phyloP scores from a whole-genome alignment of 148 eudicot species.

The Rhododendron vialii region DNA sequence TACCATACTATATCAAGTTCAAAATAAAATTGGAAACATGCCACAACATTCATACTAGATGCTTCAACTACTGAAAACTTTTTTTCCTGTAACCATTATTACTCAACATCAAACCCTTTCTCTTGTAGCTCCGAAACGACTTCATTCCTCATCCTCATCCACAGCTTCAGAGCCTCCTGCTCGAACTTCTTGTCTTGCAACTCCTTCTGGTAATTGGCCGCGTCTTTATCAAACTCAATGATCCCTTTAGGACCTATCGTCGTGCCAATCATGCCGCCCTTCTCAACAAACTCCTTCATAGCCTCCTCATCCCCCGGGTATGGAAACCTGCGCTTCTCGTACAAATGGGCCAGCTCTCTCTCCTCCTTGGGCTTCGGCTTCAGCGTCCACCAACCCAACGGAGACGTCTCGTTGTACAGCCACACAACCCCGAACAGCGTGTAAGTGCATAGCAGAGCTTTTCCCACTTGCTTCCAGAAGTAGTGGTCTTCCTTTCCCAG shows the following conservation, averaged over 20 bases:
- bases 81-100: conserved; percentile 9
- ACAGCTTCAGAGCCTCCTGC: conserved; percentile 77
- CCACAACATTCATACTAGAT: background rate
- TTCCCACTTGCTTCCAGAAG: conserved; percentile 90
- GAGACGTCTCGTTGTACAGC: conserved; percentile 85
- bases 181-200: conserved; percentile 94
- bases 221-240: conserved; percentile 60
- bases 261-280: conserved; percentile 97
- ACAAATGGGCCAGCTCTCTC: conserved; percentile 76
- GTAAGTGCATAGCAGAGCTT: conserved; percentile 68
- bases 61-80: background rate
- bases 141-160: conserved; percentile 89
- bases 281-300: conserved; percentile 75
- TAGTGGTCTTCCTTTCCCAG: conserved; percentile 70
- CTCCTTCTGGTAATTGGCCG: conserved; percentile 63
- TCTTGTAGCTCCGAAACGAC: conserved; percentile 74
- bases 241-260: conserved; percentile 80
- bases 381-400: conserved; percentile 94
- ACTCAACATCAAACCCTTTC: conserved; percentile 73
- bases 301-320: conserved; percentile 94
- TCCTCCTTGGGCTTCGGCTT: conserved; percentile 89
- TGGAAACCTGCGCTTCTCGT: conserved; percentile 71
- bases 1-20: background rate
- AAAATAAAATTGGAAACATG: background rate
- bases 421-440: conserved; percentile 71